phyloP scores from a whole-genome alignment of 192 early-diverging fungal species.

The Linnemannia elongata region DNA sequence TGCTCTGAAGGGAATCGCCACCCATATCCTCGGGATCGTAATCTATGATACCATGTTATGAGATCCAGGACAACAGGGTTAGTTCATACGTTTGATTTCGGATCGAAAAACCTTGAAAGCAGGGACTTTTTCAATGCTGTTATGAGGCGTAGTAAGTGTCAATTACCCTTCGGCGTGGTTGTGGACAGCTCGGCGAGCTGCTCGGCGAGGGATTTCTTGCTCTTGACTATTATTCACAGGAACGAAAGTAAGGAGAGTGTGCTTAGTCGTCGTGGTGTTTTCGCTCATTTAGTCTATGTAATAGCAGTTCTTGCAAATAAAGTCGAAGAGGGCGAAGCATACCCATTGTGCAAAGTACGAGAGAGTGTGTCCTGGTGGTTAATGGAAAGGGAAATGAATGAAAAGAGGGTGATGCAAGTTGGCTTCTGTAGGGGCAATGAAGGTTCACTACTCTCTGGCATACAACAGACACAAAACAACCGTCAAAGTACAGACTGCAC shows the following conservation, averaged over 20 bases:
- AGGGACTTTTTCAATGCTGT: too few relatives aligned
- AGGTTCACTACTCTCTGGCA: not conserved
- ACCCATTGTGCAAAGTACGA: not conserved
- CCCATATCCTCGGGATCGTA: conserved; percentile 80
- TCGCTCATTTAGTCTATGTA: not conserved
- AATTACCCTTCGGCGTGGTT: conserved; percentile 67
- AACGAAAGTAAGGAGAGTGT: not conserved
- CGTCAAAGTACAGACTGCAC: not conserved
- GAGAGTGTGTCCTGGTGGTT: not conserved
- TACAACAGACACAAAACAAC: not conserved
- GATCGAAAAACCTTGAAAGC: not conserved
- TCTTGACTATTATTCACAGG: conserved; percentile 26
- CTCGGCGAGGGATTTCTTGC: conserved; percentile 64
- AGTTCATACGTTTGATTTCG: not conserved
- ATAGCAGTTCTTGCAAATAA: not conserved
- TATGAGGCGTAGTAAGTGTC: not conserved
- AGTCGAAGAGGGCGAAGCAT: not conserved
- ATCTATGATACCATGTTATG: conserved; percentile 57
- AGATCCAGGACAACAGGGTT: not conserved
- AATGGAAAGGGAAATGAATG: not conserved
- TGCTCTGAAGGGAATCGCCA: conserved; percentile 58
- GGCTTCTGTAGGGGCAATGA: not conserved
- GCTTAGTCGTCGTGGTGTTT: not conserved
- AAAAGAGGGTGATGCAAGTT: not conserved
- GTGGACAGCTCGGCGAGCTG: conserved; percentile 66